Base-by-base conservation (phyloP, 768 basidiomycete genomes). In the Tylopilus sp. region DNA sequence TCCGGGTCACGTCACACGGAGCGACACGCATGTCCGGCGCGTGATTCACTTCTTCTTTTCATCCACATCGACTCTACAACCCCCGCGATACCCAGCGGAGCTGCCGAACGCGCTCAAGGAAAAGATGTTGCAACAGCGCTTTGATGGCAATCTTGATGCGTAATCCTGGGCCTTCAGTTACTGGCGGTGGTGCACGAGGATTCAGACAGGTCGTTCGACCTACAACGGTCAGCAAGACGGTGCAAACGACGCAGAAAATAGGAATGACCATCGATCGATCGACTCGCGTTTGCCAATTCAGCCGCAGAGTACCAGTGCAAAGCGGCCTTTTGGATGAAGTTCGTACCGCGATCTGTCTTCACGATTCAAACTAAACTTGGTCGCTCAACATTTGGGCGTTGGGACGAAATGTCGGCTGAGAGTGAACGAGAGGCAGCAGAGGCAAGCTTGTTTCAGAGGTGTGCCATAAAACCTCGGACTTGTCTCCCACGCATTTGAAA, bases 231-330 rank as follows among this genome's bases (percentile, higher is more conserved):
- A 40, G 45, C 40, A 26, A 41, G 45, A 53, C 52, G 37, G 53
- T 41, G 51, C 48, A 41, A 55, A 36, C 53, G 40, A 21, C 42
- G 48, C 52, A 60, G 46, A 17, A 26, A 45, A 41, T 50, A 28
- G 26, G 51, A 41, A 52, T 42, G 19, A 42, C 41, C 45, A 30
- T 30, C 33, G 41, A 25, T 30, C 38, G 62, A 65, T 67, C 60
- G 29, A 46, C 51, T 56, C 44, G 31, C 58, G 57, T 60, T 68
- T 60, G 53, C n/a, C 55, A 60, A 68, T 59, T 45, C 38, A 42
- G 21, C n/a, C n/a, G n/a, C 43, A 45, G 40, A 43, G 42, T 48
- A 47, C 55, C 55, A 25, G 46, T 52, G 43, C 36, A 57, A 11
- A 24, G 21, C 12, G 45, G 42, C 24, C 40, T 22, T 34, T 37